These are phyloP conservation scores for Rhodotorula sp. DNA, from an alignment of 1,284 basidiomycete species.

Conservation along the genomic window DNA sequence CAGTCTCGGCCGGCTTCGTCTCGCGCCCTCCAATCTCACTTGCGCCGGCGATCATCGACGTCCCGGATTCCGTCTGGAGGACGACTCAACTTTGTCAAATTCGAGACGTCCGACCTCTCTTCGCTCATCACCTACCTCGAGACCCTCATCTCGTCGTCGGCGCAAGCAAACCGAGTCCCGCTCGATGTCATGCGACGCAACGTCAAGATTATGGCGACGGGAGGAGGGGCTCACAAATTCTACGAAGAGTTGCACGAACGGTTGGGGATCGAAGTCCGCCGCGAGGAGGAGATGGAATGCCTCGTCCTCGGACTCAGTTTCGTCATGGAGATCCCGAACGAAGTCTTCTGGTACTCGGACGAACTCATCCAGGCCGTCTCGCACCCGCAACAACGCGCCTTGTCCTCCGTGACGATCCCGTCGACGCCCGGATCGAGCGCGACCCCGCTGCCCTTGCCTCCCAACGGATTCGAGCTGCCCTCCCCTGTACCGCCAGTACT, in stretches of 20 bases:
- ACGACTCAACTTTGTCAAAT: conserved; percentile 94
- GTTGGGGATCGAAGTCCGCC: conserved; percentile 68
- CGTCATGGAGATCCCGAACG: conserved; percentile 92
- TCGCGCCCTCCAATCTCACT: conserved; percentile 30
- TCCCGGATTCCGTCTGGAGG: conserved; percentile 72
- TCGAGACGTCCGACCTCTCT: conserved; percentile 87
- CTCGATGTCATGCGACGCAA: conserved; percentile 86
- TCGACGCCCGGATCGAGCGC: conserved; percentile 20
- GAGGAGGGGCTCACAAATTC: conserved; percentile 94
- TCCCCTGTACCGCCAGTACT: conserved; percentile 7
- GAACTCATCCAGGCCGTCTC: conserved; percentile 85
- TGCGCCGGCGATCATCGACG: conserved; percentile 43
- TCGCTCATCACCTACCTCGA: conserved; percentile 85
- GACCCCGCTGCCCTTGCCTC: conserved; percentile 22
- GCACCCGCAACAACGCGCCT: conserved; percentile 54
- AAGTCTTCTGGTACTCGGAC: conserved; percentile 98
- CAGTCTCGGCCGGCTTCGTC: conserved; percentile 40
- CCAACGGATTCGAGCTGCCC: conserved; percentile 22
- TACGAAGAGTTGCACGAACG: conserved; percentile 74
- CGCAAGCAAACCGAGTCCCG: conserved; percentile 80
- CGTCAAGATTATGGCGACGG: conserved; percentile 97
- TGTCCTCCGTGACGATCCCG: conserved; percentile 23
- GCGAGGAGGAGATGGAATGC: conserved; percentile 99
- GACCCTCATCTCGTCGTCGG: conserved; percentile 80
- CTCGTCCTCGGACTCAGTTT: conserved; percentile 96